phyloP scores from a whole-genome alignment of 768 basidiomycete species.

The Suillus decipiens region DNA sequence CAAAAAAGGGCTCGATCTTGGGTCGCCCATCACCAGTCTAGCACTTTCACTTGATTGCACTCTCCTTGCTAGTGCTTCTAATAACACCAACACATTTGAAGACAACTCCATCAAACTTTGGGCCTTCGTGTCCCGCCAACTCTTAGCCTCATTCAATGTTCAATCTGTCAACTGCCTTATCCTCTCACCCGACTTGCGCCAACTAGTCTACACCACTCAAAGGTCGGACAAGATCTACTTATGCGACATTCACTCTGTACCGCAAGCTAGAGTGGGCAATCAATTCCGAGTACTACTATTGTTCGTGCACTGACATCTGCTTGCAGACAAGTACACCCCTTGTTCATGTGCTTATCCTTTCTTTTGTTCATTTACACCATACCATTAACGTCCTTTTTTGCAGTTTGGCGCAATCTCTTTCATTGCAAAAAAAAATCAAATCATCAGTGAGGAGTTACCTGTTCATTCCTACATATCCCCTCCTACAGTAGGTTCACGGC shows the following conservation, averaged over 20 bases:
- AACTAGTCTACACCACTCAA: background rate
- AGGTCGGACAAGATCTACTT: background rate
- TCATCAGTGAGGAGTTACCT: no score
- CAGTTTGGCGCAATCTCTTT: background rate
- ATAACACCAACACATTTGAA: no score
- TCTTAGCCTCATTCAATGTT: background rate
- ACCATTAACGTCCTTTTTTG: background rate
- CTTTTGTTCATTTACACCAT: no score
- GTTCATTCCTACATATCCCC: background rate
- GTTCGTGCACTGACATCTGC: background rate
- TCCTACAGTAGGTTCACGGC: background rate
- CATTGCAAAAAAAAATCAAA: no score
- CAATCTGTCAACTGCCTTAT: accelerated
- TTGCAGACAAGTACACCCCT: background rate
- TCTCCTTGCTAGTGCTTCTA: slow-evolving; percentile 13
- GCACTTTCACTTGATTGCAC: slow-evolving; percentile 8
- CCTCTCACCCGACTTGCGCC: background rate
- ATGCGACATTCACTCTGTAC: background rate
- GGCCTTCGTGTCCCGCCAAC: slow-evolving; percentile 9
- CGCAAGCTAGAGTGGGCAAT: background rate
- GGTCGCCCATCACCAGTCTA: background rate
- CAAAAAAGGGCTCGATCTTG: no score
- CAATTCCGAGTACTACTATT: no score
- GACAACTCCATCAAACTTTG: slow-evolving; percentile 16
- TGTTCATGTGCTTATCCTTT: background rate